Evolutionary conservation across 352 stramenopile species (phyloP), one percentile per base, ranked within the genome.

Genomic region (Albugo laibachii): DNA sequence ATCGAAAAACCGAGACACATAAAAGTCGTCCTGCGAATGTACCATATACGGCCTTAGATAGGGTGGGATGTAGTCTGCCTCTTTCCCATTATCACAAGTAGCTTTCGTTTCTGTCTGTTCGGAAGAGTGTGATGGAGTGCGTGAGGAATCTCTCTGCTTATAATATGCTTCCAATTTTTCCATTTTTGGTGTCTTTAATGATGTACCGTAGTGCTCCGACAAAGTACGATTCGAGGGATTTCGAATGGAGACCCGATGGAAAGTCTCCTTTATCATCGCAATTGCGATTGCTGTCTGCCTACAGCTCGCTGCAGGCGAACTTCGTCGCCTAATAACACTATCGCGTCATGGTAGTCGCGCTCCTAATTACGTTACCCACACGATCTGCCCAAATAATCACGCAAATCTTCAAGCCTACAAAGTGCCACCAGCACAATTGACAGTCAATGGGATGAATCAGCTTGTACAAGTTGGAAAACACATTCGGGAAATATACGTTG

Each of bases 1-100:
- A 36, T 96, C 73, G 55, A 95, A 96, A 51, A 77, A 80, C 14
- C 63, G 76, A 40, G 82, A 91, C 35, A 94, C 68, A 57, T 92
- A 97, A 54, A 96, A 96, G 50, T 97, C 88, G 37, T 92, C 83
- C 52, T 94, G 78, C 52, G 89, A 93, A 53, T 94, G 85, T 55
- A 79, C 73, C 11, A 96, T 80, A 49, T 88, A 84, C 35, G 59
- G 65, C 35, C 58, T 61, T 15, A 97, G 54, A 50, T 93, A 85
- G 41, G 49, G n/a, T 2, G 84, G 88, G 20, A 97, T 73, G 61
- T 88, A 95, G 45, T 86, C 65, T 46, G 66, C 72, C 55, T 88
- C 70, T 27, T 54, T 45, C 43, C 8, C 24, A 31, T 31, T 31
- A 31, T 31, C 3, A 8, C 3, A 31, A 31, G 3, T 31, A 10